Evolutionary conservation across 2,329 filamentous ascomycete species (phyloP), one percentile per base, ranked within the genome.

Genomic region (Clathrospora elynae): DNA sequence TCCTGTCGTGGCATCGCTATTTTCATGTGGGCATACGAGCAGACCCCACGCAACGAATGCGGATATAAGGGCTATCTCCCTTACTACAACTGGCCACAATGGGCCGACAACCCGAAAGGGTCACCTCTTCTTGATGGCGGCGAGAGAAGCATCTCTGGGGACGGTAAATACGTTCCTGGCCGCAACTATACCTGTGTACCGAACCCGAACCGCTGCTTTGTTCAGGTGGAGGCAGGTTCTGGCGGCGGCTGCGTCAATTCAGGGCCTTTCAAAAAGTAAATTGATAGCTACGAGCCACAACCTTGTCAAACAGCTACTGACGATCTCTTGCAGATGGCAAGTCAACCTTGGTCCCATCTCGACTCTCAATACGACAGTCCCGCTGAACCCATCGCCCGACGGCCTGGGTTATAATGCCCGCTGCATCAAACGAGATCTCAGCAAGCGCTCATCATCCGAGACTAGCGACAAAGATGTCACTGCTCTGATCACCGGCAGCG

Each of bases 181-280:
- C 39, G 39, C 5, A 42, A 42, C 19, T 18, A 3, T 2, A 35
- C 17, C 18, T 42, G 39, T 11, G 32, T 35, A 1, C 39, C 39
- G 7, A 35, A 35, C 14, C 18, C 18, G 12, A 19, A 11, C 10
- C 24, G 32, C 30, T 42, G 39, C 25, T 35, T 42, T 1, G 32
- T 42, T 3, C 18, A 42, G 10, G 11, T 42, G 7, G 31, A 31
- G 5, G 24, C 73, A 0, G 80, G 78, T 11, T 70, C 71, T 0
- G 80, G 80, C 6, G 80, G 80, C 24, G 80, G 79, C 3, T 82
- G 79, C 56, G 70, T 83, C 4, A 67, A 59, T 9, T 70, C 66
- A 0, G 78, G 78, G 0, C 78, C 78, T 0, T 80, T 80, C 64
- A 73, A 68, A 53, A 68, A 79, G 58, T 61, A 49, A 23, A 51